phyloP scores from a whole-genome alignment of 129 eudicot genomes.

The Flaveria bidentis region DNA sequence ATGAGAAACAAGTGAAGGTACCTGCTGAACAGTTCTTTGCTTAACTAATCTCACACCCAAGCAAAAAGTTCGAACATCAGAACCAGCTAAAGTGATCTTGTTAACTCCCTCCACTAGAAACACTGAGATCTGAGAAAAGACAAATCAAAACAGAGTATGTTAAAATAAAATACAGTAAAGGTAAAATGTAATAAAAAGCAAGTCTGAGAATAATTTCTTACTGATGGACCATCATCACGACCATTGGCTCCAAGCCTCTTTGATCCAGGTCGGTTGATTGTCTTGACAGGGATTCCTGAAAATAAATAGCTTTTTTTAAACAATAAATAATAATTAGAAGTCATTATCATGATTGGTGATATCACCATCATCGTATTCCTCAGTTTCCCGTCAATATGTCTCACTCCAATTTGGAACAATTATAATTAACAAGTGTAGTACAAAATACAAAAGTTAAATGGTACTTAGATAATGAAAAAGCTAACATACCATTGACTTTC shows the following conservation, averaged over 20 bases:
- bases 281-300: constrained; percentile 47
- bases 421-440: constrained; percentile 2
- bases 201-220: constrained; percentile 26
- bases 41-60: constrained; percentile 55
- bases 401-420: constrained; percentile 1
- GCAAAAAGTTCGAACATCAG: constrained; percentile 50
- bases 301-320: constrained; percentile 4
- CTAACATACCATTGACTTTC: constrained; percentile 52
- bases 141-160: neutral
- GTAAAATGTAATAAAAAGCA: neutral
- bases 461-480: constrained; percentile 10
- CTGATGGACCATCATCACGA: constrained; percentile 59
- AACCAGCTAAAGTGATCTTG: constrained; percentile 41
- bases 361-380: constrained; percentile 13
- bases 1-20: constrained; percentile 21
- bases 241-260: constrained; percentile 60
- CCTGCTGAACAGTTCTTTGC: constrained; percentile 49
- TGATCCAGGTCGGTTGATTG: constrained; percentile 52
- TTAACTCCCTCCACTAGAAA: constrained; percentile 43
- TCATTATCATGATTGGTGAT: constrained; percentile 18
- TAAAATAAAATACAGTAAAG: neutral
- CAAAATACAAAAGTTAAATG: neutral
- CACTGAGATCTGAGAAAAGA: constrained; percentile 35
- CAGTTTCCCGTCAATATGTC: neutral
- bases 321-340: neutral